Evolutionary conservation across 345 rosid genomes (phyloP).

Genomic region (Rubroshorea leprosula): DNA sequence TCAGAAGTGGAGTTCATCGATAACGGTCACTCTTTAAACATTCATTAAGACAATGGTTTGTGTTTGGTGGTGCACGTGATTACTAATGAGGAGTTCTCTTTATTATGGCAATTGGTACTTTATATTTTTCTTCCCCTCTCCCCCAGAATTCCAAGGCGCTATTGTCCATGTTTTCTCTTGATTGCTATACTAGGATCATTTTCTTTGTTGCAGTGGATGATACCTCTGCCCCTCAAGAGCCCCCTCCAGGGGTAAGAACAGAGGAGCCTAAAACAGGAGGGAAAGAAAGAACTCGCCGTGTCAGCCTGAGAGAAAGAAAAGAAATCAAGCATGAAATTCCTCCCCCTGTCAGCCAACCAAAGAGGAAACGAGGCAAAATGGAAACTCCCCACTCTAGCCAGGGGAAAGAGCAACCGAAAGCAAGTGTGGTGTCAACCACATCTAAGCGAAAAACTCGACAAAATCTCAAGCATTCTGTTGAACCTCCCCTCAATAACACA

Average conservation of each 20-base stretch:
- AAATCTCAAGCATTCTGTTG: constrained; percentile 18
- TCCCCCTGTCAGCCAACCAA: neutral
- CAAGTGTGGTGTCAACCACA: neutral
- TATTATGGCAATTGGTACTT: no score
- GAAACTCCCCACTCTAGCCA: neutral
- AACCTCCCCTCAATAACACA: constrained; percentile 11
- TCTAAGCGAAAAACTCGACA: constrained; percentile 28
- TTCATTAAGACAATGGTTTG: no score
- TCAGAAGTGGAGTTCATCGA: no score
- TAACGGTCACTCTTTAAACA: no score
- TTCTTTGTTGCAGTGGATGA: neutral
- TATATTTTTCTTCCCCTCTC: no score
- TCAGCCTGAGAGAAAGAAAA: neutral
- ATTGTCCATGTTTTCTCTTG: no score
- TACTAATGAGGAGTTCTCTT: no score
- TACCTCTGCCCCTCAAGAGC: neutral
- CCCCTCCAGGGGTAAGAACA: neutral
- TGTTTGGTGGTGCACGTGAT: no score
- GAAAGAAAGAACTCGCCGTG: neutral
- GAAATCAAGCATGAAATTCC: neutral
- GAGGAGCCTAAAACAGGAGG: neutral
- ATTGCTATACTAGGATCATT: no score
- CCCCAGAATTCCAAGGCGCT: no score
- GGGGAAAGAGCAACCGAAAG: neutral
- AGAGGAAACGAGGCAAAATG: neutral